Conservation (phyloP, 2,329 filamentous ascomycete species). For the Trichoderma hamatum region DNA sequence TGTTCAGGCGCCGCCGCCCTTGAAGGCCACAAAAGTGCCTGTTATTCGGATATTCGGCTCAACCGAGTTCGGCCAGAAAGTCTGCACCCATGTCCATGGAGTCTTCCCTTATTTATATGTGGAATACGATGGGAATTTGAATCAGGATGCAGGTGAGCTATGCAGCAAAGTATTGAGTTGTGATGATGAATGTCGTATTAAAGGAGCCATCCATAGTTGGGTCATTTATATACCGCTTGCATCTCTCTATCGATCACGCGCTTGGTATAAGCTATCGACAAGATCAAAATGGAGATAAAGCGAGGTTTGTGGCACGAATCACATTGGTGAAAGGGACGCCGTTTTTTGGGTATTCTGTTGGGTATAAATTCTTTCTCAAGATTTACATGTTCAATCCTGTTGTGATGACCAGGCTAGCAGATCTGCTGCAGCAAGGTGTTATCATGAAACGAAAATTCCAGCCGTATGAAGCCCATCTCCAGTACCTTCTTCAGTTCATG, state of each 20-base stretch:
- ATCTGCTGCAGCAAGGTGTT: slow-evolving; percentile 84
- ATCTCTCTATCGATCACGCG: slow-evolving; percentile 88
- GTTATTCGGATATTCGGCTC: slow-evolving; percentile 89
- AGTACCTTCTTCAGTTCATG: slow-evolving; percentile 96
- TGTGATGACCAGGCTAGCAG: slow-evolving; percentile 83
- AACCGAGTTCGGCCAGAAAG: slow-evolving; percentile 92
- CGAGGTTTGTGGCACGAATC: slow-evolving; percentile 82
- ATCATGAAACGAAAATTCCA: slow-evolving; percentile 84
- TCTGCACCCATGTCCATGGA: slow-evolving; percentile 94
- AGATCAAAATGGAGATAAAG: slow-evolving; percentile 68
- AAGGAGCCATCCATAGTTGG: slow-evolving; percentile 56
- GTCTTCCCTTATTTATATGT: slow-evolving; percentile 96
- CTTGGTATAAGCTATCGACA: slow-evolving; percentile 82
- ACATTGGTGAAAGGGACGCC: slow-evolving; percentile 90
- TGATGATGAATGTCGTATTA: slow-evolving; percentile 22
- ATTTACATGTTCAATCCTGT: slow-evolving; percentile 90
- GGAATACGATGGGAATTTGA: slow-evolving; percentile 74
- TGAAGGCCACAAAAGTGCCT: slow-evolving; percentile 73
- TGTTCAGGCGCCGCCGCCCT: slow-evolving; percentile 59
- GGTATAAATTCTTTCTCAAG: slow-evolving; percentile 88
- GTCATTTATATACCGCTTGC: slow-evolving; percentile 74
- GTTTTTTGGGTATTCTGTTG: slow-evolving; percentile 94
- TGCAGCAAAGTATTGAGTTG: neutral
- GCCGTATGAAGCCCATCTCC: slow-evolving; percentile 90
- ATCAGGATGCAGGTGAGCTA: slow-evolving; percentile 65